Conservation (phyloP, 805 yeast species). For the Lipomyces yamanashiensis region DNA sequence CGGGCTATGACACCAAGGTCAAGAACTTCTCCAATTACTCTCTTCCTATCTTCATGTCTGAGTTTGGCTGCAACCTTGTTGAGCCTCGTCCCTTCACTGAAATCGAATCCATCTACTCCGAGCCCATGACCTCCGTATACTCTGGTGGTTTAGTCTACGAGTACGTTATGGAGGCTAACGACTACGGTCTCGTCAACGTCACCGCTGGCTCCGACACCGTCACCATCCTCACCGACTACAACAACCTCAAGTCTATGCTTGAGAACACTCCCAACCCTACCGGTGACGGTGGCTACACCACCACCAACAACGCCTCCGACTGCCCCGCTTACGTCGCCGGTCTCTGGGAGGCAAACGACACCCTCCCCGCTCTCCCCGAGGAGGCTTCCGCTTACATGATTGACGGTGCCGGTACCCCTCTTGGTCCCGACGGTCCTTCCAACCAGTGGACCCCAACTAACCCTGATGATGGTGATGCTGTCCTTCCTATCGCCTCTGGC, state of each 20-base stretch:
- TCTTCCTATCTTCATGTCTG: slow-evolving; percentile 85
- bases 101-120: slow-evolving; percentile 65
- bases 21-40: slow-evolving; percentile 69
- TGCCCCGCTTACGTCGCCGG: slow-evolving; percentile 41
- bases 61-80: slow-evolving; percentile 80
- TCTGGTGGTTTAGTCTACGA: slow-evolving; percentile 95
- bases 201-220: slow-evolving; percentile 55
- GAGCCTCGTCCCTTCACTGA: slow-evolving; percentile 87
- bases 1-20: slow-evolving; percentile 72
- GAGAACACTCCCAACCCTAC: slow-evolving; percentile 46
- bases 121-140: slow-evolving; percentile 47
- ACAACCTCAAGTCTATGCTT: slow-evolving; percentile 62
- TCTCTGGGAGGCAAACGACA: slow-evolving; percentile 38
- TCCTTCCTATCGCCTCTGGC: slow-evolving; percentile 10
- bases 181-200: slow-evolving; percentile 80
- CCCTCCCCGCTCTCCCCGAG: slow-evolving; percentile 39
- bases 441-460: slow-evolving; percentile 37
- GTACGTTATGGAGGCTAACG: slow-evolving; percentile 73
- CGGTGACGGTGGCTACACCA: slow-evolving; percentile 35
- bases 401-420: slow-evolving; percentile 46
- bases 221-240: slow-evolving; percentile 56
- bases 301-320: slow-evolving; percentile 28
- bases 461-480: slow-evolving; percentile 6
- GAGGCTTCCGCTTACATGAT: slow-evolving; percentile 45
- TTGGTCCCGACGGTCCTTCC: slow-evolving; percentile 45